Evolutionary conservation across 2,329 filamentous ascomycete genomes (phyloP), one percentile per base, ranked within the genome.

Genomic region (Calycina herbarum): DNA sequence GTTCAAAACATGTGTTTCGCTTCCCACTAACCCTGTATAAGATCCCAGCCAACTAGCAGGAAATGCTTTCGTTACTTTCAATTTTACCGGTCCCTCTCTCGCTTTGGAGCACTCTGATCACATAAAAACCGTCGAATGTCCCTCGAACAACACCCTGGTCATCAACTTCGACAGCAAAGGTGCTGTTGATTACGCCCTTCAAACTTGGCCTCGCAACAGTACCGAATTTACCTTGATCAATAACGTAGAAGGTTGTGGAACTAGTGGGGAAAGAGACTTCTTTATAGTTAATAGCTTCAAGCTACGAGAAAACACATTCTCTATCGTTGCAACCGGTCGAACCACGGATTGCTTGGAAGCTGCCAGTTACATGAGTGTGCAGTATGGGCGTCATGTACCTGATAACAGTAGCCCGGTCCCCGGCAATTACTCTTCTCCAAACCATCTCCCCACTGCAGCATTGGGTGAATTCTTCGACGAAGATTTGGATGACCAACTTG

Each of bases 141-240:
- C 54, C 10, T 57, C 20, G 5, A 57, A 57, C 24, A 57, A 57
- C 31, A 57, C 54, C 7, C 24, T 57, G 54, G 10, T 57, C 54
- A 57, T 57, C 10, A 57, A 57, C 17, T 57, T 57, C 8, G 54
- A 57, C 54, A 29, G n/a, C 8, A 27, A 57, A 57, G 24, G 29
- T 29, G 54, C 54, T 13, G 5, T 57, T 15, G 54, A 57, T 11
- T 29, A 57, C 5, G 54, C 54, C 1, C 24, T 57, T 6, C 20
- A 31, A 31, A 57, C 10, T 10, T 57, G 54, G 54, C 54, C 54
- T 29, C 24, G 7, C 13, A 57, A 57, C 31, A 24, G n/a, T 27
- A 57, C 54, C 13, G 54, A 57, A 5, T 57, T 57, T 31, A 31
- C 31, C 31, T 27, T 56, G 51, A 56, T 56, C 20, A 27, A 24